Base-by-base conservation (phyloP, 2,329 filamentous ascomycete species). In the Falciphora oryzae region DNA sequence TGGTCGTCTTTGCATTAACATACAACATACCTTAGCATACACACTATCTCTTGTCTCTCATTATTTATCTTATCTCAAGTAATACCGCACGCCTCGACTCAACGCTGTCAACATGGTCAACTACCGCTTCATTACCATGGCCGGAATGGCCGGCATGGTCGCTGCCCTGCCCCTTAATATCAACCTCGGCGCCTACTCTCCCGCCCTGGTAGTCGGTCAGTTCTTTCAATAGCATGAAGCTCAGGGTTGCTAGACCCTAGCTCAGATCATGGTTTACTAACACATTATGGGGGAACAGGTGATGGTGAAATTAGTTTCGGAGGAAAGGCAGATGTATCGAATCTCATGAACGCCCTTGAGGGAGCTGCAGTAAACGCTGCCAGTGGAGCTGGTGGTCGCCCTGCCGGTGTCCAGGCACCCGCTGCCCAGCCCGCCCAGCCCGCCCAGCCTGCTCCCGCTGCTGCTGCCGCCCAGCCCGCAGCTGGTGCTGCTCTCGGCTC, bases 271-370 rank as follows among this genome's bases (percentile, higher is more conserved):
- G 3, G 38, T 22, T 4, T 44, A 22, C 38, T 44, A 44, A 44
- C 38, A 70, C 61, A 14, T 2, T 18, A 63, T 62, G 65, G 44
- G 53, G 59, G 61, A 63, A 71, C 71, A 75, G 74, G 74, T 75
- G 74, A 75, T 74, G 79, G 79, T 74, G 79, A 80, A 69, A 80
- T 81, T 66, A 79, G 78, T 66, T 81, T 81, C 67, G 75, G 79
- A 68, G 79, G 79, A 66, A 75, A 74, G 64, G 73, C 77, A 71
- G 79, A 81, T 70, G 79, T 81, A 38, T 75, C 78, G 59, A 75
- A 70, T 63, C 70, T 81, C 64, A 77, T 81, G 73, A 81, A 75
- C 67, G 78, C 77, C 57, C 75, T 80, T 67, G 77, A 81, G 71
- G 80, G 80, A 63, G 80, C 79, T 44, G 79, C 79, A 61, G 75